These are phyloP conservation scores for Huntiella bhutanensis DNA, from an alignment of 2,329 filamentous ascomycete genomes.

Conservation along the genomic window DNA sequence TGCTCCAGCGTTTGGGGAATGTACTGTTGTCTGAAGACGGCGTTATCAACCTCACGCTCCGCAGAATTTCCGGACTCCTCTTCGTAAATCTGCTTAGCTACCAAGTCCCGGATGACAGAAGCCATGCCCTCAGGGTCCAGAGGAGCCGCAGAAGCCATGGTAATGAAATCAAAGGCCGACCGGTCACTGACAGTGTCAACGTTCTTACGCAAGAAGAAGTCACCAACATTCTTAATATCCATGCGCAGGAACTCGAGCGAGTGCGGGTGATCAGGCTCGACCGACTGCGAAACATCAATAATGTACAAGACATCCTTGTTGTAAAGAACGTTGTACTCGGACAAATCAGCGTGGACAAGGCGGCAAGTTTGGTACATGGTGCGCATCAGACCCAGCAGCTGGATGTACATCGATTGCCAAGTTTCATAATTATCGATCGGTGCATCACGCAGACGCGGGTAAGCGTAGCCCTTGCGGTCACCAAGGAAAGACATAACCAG, in stretches of 20 bases:
- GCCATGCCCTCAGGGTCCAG: slow-evolving; percentile 42
- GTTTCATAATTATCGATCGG: slow-evolving; percentile 51
- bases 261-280: slow-evolving; percentile 88
- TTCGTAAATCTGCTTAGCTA: slow-evolving; percentile 32
- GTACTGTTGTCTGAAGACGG: slow-evolving; percentile 89
- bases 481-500: slow-evolving; percentile 90
- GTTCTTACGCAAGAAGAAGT: slow-evolving; percentile 77
- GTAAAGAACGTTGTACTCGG: slow-evolving; percentile 95
- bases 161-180: slow-evolving; percentile 70
- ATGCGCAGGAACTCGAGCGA: slow-evolving; percentile 87
- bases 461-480: slow-evolving; percentile 68
- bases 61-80: slow-evolving; percentile 33
- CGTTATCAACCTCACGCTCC: slow-evolving; percentile 59
- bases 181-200: slow-evolving; percentile 67
- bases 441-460: slow-evolving; percentile 78
- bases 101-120: slow-evolving; percentile 46
- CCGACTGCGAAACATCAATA: slow-evolving; percentile 94
- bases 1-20: slow-evolving; percentile 92
- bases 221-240: slow-evolving; percentile 93
- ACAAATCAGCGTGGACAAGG: slow-evolving; percentile 88
- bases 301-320: slow-evolving; percentile 68
- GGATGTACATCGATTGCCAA: slow-evolving; percentile 64
- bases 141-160: slow-evolving; percentile 33
- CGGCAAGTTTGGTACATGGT: slow-evolving; percentile 81
- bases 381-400: slow-evolving; percentile 76